Evolutionary conservation across 2,329 filamentous ascomycete species (phyloP), one percentile per base, ranked within the genome.

Genomic region (Ploettnerulaceae sp.): DNA sequence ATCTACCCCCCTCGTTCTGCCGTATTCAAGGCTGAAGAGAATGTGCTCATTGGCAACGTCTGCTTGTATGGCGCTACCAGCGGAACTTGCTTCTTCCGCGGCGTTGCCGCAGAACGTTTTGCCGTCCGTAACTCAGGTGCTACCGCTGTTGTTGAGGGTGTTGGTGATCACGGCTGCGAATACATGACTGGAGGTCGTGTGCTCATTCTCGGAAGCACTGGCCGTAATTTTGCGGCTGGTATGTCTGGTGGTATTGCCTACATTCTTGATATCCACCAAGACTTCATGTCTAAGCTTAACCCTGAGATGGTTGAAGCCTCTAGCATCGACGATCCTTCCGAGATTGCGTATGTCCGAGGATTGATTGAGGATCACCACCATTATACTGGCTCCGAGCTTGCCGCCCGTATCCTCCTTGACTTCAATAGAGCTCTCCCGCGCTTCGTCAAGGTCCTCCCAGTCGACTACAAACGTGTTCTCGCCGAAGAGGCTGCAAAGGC

Each of bases 181-280:
- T 97, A 97, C 78, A 97, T 97, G 91, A 96, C 91, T 62, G 91
- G 91, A 66, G 91, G 91, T 64, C 88, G 90, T 64, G 76, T 96
- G 40, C 73, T 97, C 55, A 78, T 95, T 62, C 77, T 97, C 37
- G 91, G 91, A 48, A 81, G 79, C 61, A 95, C 89, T 64, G 91
- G 91, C 35, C 90, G 91, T 60, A 97, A 97, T 75, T 97, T 97
- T 64, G 91, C 90, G 60, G 91, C 91, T 52, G 91, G 91, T 75
- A 97, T 97, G 91, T 96, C 90, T 62, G 91, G 91, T 64, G 91
- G 91, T 75, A 96, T 97, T 61, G 90, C 90, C 14, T 97, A 95
- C 62, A 81, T 96, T 44, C 79, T 97, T 22, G 91, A 97, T 63
- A 84, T 93, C 63, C 79, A 91, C 66, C 79, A 85, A 56, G 89